Conservation (phyloP, 1,139 yeast genomes). For the Geotrichum australiense region DNA sequence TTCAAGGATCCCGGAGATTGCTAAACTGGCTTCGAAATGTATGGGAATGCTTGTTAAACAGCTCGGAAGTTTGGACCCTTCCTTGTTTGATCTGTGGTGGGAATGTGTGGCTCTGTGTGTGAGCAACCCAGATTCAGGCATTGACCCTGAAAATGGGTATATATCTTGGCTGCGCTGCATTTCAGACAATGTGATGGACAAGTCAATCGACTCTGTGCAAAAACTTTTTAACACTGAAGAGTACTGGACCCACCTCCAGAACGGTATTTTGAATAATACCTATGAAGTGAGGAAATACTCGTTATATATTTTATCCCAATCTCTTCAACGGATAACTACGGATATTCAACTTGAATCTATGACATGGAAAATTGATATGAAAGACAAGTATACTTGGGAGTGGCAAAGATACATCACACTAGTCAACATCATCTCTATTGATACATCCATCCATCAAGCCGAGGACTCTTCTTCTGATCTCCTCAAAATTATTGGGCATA, state of each 20-base stretch:
- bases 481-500: constrained; percentile 44
- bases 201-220: constrained; percentile 32
- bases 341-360: constrained; percentile 42
- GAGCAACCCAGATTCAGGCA: constrained; percentile 9
- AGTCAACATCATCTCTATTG: constrained; percentile 75
- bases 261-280: constrained; percentile 47
- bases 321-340: constrained; percentile 44
- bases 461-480: constrained; percentile 71
- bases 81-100: constrained; percentile 17
- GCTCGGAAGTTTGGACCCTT: constrained; percentile 9
- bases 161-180: constrained; percentile 28
- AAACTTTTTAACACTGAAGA: constrained; percentile 33
- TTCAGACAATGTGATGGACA: constrained; percentile 20
- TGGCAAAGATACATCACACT: constrained; percentile 74
- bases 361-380: constrained; percentile 40
- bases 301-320: constrained; percentile 58
- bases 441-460: constrained; percentile 80
- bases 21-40: constrained; percentile 13
- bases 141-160: constrained; percentile 21
- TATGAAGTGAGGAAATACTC: constrained; percentile 71
- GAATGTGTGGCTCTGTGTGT: constrained; percentile 10
- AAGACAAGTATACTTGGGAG: constrained; percentile 38
- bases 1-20: constrained; percentile 13
- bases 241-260: constrained; percentile 58
- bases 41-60: constrained; percentile 16